phyloP scores from a whole-genome alignment of 2,329 filamentous ascomycete species.

The Talaromyces albobiverticillius region DNA sequence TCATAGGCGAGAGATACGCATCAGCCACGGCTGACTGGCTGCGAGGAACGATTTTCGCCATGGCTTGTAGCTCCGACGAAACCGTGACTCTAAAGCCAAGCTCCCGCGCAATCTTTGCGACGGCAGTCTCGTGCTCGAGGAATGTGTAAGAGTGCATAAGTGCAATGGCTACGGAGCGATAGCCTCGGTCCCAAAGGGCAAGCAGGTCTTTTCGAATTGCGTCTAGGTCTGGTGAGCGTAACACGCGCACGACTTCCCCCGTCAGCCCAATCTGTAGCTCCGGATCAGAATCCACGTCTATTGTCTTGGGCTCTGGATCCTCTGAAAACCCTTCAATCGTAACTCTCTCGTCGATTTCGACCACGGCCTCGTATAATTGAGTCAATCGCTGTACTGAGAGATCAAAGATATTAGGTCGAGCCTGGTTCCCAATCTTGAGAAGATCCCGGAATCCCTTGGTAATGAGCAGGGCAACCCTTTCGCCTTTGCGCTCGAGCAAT shows the following conservation, averaged over 20 bases:
- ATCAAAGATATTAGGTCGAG: constrained; percentile 80
- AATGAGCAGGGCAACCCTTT: constrained; percentile 76
- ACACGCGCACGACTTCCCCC: constrained; percentile 63
- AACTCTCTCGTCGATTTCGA: constrained; percentile 44
- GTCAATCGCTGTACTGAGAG: constrained; percentile 78
- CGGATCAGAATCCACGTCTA: constrained; percentile 15
- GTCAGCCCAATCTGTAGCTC: constrained; percentile 48
- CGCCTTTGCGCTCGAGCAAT: constrained; percentile 78
- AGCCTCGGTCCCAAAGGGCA: constrained; percentile 37
- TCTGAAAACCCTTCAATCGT: constrained; percentile 32
- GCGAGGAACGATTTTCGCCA: constrained; percentile 72
- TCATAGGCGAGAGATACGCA: constrained; percentile 71
- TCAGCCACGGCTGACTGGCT: constrained; percentile 71
- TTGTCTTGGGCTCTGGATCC: constrained; percentile 19
- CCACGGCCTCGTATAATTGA: constrained; percentile 20
- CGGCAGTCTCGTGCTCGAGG: constrained; percentile 71
- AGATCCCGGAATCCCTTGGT: constrained; percentile 82
- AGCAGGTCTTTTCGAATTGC: constrained; percentile 57
- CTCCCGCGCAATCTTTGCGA: constrained; percentile 70
- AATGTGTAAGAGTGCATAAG: constrained; percentile 85
- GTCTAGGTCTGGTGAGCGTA: constrained; percentile 57
- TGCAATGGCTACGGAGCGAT: constrained; percentile 33
- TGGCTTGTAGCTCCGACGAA: constrained; percentile 71
- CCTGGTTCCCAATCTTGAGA: constrained; percentile 80
- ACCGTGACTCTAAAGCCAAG: constrained; percentile 75